These are phyloP conservation scores for Erythrobasidium hasegawianum DNA, from an alignment of 1,284 basidiomycete genomes.

Conservation along the genomic window DNA sequence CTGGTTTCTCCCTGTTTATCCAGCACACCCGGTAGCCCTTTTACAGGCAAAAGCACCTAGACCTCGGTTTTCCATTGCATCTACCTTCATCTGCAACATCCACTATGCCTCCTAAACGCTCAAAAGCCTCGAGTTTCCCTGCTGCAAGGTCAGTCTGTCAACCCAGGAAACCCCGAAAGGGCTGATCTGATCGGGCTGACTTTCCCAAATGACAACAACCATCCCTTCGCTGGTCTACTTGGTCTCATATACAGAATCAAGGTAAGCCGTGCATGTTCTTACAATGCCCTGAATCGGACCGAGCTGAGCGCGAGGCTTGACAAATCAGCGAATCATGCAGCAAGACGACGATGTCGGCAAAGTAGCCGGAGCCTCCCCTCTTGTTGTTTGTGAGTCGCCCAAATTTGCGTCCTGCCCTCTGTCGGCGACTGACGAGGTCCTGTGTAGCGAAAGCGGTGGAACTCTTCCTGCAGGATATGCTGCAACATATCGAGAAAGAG, in stretches of 20 bases:
- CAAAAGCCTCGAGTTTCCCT: slow-evolving; percentile 26
- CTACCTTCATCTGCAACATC: neutral
- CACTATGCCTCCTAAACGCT: slow-evolving; percentile 26
- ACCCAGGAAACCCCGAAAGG: neutral
- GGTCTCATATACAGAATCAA: slow-evolving; percentile 14
- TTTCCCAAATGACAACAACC: neutral
- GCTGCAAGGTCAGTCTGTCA: slow-evolving; percentile 24
- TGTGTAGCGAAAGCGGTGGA: slow-evolving; percentile 89
- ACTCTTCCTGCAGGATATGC: slow-evolving; percentile 81
- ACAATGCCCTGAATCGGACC: neutral
- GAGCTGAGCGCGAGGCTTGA: neutral
- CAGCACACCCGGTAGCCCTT: too few relatives aligned
- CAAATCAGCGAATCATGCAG: slow-evolving; percentile 67
- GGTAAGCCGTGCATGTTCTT: slow-evolving; percentile 4
- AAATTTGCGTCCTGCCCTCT: neutral
- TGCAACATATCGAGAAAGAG: slow-evolving; percentile 79
- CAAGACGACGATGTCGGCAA: slow-evolving; percentile 99
- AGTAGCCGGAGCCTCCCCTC: slow-evolving; percentile 92
- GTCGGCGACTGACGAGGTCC: neutral
- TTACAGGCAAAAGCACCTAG: too few relatives aligned
- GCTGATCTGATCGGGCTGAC: neutral
- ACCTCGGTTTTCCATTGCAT: neutral
- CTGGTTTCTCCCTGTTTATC: too few relatives aligned
- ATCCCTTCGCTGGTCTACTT: neutral
- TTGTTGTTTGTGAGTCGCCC: slow-evolving; percentile 82